Evolutionary conservation across 192 early-diverging fungal genomes (phyloP), one percentile per base, ranked within the genome.

Genomic region (Funneliformis mosseae): DNA sequence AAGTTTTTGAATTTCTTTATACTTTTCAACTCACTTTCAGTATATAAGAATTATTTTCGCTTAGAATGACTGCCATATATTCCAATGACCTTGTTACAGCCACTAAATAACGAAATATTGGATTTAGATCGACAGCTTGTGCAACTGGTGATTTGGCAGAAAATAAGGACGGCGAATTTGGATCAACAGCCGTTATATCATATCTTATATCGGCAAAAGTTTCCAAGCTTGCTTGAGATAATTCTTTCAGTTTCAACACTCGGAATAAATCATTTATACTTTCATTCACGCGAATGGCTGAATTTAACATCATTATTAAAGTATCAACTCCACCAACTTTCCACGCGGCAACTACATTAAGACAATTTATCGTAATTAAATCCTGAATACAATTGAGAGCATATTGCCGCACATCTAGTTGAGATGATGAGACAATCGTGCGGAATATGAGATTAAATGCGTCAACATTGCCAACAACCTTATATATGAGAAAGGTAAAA

Each of bases 311-410:
- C 12, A 72, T 80, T 27, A 85, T 80, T 1, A 85, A 38, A 43
- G 74, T 39, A 28, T 85, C 84, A 16, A 83, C 77, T 8, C 83
- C 76, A 5, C 82, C 84, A 67, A 81, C 79, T 50, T 80, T 64
- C 84, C 84, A 85, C 2, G 84, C 84, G 1, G 82, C 84, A 10
- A 85, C 84, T 1, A 82, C 84, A 63, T 85, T 85, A 21, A 85
- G 60, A 5, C 78, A 75, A 67, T 85, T 85, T 11, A 83, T 60
- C 5, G 84, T 73, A 1, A 85, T 76, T 33, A 85, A 39, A 59
- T 85, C 84, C n/a, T 81, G 84, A 63, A 85, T 85, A n/a, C 80
- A 77, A 68, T 83, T 81, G 18, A 85, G 45, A 33, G 84, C 84
- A 9, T 85, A 72, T 48, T 85, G 84, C 14, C 84, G 82, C 4